These are phyloP conservation scores for Cordia subcordata DNA, from an alignment of 257 asterid genomes.

Conservation along the genomic window DNA sequence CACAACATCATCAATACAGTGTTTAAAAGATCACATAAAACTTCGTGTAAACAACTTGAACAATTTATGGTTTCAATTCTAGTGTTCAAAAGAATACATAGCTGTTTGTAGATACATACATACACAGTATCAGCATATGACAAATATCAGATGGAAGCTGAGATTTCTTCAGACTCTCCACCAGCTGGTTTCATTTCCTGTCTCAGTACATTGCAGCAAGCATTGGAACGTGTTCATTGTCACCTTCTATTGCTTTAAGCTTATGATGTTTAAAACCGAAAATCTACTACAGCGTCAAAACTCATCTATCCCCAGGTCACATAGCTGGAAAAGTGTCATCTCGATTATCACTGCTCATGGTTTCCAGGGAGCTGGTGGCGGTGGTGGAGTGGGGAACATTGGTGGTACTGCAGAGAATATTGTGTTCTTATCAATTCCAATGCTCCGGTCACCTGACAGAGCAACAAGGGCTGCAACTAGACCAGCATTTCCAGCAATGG, in stretches of 20 bases:
- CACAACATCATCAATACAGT: background rate
- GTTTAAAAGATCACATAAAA: background rate
- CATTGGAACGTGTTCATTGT: background rate
- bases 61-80: slow-evolving; percentile 17
- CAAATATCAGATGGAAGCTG: slow-evolving; percentile 12
- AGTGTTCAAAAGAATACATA: slow-evolving; percentile 25
- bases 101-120: slow-evolving; percentile 15
- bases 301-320: slow-evolving; percentile 18
- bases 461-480: slow-evolving; percentile 91
- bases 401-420: slow-evolving; percentile 96
- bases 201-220: background rate
- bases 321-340: slow-evolving; percentile 12
- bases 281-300: slow-evolving; percentile 21
- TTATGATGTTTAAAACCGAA: slow-evolving; percentile 6
- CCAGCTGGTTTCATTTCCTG: background rate
- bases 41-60: slow-evolving; percentile 10
- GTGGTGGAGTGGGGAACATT: slow-evolving; percentile 90
- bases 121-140: slow-evolving; percentile 14
- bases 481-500: slow-evolving; percentile 95
- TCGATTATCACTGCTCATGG: slow-evolving; percentile 38
- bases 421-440: slow-evolving; percentile 74
- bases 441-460: slow-evolving; percentile 59
- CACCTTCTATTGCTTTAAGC: slow-evolving; percentile 8
- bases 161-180: background rate
- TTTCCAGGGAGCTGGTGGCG: slow-evolving; percentile 98